phyloP scores from a whole-genome alignment of 78 protist genomes.

The Pelomyxa schiedti region DNA sequence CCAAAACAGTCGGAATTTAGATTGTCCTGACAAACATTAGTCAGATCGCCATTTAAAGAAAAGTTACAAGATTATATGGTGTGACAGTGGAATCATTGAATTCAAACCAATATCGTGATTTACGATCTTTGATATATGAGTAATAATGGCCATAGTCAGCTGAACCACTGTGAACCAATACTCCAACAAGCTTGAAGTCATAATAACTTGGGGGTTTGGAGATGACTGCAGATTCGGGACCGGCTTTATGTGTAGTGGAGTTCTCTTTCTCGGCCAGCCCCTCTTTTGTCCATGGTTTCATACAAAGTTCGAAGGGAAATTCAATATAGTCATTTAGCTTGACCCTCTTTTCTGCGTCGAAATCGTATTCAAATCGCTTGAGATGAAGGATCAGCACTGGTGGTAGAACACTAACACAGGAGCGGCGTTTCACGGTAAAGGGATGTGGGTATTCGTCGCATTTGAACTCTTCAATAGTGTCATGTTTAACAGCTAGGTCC shows the following conservation, averaged over 20 bases:
- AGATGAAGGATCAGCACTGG: slow-evolving; percentile 45
- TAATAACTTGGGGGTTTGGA: no score
- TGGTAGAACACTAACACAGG: slow-evolving; percentile 23
- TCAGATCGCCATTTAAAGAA: no score
- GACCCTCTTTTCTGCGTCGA: slow-evolving; percentile 15
- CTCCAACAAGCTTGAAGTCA: slow-evolving; percentile 43
- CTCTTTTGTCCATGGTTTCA: slow-evolving; percentile 48
- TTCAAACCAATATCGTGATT: slow-evolving; percentile 20
- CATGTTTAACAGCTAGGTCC: slow-evolving; percentile 4
- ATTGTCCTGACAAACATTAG: no score
- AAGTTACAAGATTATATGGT: no score
- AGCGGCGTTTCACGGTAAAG: no score
- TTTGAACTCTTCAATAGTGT: slow-evolving; percentile 33
- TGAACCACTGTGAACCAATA: slow-evolving; percentile 70
- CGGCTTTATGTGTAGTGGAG: no score
- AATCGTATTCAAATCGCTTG: slow-evolving; percentile 77
- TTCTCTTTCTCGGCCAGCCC: no score
- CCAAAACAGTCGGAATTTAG: no score
- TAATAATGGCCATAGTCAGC: slow-evolving; percentile 79
- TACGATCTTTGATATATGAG: slow-evolving; percentile 29
- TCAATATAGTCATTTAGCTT: slow-evolving; percentile 36
- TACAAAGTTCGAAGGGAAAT: slow-evolving; percentile 36
- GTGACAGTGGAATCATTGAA: slow-evolving; percentile 77
- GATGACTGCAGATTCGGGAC: no score
- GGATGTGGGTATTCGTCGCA: no score